Evolutionary conservation across 257 asterid genomes (phyloP).

Genomic region (Cruciata laevipes): DNA sequence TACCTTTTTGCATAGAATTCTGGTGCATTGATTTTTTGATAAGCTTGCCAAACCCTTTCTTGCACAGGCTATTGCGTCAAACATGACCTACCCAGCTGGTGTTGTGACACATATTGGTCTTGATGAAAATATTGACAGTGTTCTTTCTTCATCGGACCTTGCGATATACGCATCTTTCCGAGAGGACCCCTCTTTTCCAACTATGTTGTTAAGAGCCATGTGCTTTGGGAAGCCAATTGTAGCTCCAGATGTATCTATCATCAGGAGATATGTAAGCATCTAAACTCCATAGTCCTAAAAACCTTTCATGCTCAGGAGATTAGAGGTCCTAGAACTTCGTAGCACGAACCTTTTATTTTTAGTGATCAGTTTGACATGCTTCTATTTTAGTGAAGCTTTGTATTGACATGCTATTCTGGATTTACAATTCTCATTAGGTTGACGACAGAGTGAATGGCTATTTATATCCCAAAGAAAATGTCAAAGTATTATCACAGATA

Average conservation of each 20-base stretch:
- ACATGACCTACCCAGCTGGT: constrained; percentile 64
- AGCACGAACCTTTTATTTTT: not conserved
- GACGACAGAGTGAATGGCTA: constrained; percentile 69
- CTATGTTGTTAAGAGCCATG: constrained; percentile 76
- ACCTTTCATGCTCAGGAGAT: not conserved
- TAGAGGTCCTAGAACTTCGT: not conserved
- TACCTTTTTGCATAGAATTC: not conserved
- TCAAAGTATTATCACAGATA: constrained; percentile 36
- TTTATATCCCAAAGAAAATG: constrained; percentile 59
- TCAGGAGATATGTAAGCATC: constrained; percentile 65
- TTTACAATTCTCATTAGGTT: constrained; percentile 38
- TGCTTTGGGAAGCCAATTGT: constrained; percentile 67
- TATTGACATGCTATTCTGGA: constrained; percentile 25
- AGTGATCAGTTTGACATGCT: not conserved
- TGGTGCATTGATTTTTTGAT: constrained; percentile 4
- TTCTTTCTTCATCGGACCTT: constrained; percentile 50
- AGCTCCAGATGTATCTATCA: constrained; percentile 71
- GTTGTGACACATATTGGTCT: constrained; percentile 48
- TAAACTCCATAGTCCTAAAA: constrained; percentile 12
- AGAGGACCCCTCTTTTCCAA: constrained; percentile 73
- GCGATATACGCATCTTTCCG: constrained; percentile 83
- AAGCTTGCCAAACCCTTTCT: constrained; percentile 11
- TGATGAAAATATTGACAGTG: constrained; percentile 38
- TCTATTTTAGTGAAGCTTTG: constrained; percentile 4
- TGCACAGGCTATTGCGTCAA: constrained; percentile 58